These are phyloP conservation scores for Orbilia ellipsospora DNA, from an alignment of 2,329 filamentous ascomycete genomes.

Conservation along the genomic window DNA sequence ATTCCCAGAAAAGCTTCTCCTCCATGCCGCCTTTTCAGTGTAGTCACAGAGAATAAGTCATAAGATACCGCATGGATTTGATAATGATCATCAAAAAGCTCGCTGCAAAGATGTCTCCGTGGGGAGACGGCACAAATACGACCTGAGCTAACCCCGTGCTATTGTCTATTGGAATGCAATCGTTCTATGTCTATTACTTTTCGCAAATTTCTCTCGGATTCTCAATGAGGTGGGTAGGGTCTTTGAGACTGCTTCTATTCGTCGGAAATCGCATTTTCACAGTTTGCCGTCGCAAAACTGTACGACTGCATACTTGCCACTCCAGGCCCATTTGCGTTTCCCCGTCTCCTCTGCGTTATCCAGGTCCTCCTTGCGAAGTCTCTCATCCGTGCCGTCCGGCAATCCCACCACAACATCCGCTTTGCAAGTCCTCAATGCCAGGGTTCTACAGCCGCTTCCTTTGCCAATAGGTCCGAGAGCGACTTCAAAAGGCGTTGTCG, in stretches of 20 bases:
- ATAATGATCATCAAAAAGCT: too few relatives aligned
- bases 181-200: too few relatives aligned
- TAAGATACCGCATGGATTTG: too few relatives aligned
- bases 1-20: too few relatives aligned
- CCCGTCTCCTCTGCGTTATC: slow-evolving; percentile 66
- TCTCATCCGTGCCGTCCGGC: slow-evolving; percentile 83
- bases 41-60: too few relatives aligned
- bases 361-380: slow-evolving; percentile 72
- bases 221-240: not conserved
- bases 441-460: slow-evolving; percentile 81
- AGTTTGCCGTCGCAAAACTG: slow-evolving; percentile 79
- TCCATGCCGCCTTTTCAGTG: too few relatives aligned
- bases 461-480: slow-evolving; percentile 88
- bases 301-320: slow-evolving; percentile 95
- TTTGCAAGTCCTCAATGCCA: slow-evolving; percentile 94
- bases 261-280: too few relatives aligned
- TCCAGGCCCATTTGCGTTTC: slow-evolving; percentile 90
- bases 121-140: too few relatives aligned
- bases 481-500: slow-evolving; percentile 84
- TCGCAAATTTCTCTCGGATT: not conserved
- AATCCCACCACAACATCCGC: slow-evolving; percentile 94
- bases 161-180: too few relatives aligned
- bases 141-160: too few relatives aligned
- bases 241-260: not conserved
- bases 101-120: too few relatives aligned